A percentile compares a stretch with the other conserved stretches of the same genome.
Evolutionary conservation across 257 asterid species (phyloP).

Genomic region (Lantana camara): DNA sequence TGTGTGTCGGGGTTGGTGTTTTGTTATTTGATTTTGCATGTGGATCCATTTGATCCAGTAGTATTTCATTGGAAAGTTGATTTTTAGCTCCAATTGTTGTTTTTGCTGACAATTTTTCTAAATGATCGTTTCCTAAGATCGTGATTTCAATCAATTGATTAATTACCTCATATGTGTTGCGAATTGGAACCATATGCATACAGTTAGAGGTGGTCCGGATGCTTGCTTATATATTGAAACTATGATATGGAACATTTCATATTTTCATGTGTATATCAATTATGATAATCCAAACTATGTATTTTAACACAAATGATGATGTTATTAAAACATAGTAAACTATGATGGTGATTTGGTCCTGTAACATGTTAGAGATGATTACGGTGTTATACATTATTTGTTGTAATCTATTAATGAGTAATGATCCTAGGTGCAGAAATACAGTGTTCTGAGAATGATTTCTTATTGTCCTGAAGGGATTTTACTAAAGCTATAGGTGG

Average conservation of each 20-base stretch:
- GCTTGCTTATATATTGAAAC: background rate
- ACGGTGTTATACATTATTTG: background rate
- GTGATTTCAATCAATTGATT: background rate
- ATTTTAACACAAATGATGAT: background rate
- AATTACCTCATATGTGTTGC: background rate
- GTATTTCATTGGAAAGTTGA: background rate
- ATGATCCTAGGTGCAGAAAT: background rate
- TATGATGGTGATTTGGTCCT: background rate
- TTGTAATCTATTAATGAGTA: background rate
- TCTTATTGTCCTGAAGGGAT: background rate
- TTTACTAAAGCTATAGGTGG: background rate
- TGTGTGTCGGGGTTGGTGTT: slow-evolving; percentile 5
- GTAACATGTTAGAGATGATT: background rate
- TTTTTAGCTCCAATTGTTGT: slow-evolving; percentile 1
- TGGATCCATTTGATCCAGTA: slow-evolving; percentile 35
- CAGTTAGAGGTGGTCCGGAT: slow-evolving; percentile 4
- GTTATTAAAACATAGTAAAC: background rate
- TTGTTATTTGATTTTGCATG: slow-evolving; percentile 12
- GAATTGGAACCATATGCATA: background rate
- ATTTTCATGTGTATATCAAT: background rate
- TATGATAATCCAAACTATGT: background rate
- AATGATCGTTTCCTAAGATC: background rate
- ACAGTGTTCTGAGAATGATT: background rate
- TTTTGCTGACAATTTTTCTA: background rate
- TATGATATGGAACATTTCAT: background rate